Evolutionary conservation across 805 yeast genomes (phyloP).

Genomic region (Saturnispora ahearnii): DNA sequence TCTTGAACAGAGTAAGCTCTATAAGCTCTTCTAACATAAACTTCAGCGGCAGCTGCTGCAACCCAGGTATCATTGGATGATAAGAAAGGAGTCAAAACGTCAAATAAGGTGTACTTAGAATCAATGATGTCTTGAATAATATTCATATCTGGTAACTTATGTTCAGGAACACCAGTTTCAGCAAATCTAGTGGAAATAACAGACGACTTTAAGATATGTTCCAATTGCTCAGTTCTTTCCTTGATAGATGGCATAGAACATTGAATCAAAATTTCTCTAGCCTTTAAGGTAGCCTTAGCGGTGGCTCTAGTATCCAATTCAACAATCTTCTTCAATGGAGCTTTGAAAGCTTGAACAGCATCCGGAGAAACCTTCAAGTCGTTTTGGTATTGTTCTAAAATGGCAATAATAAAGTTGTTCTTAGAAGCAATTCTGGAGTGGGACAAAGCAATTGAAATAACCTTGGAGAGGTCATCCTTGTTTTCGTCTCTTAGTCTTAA

Average conservation of each 20-base stretch:
- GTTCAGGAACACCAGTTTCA: conserved; percentile 59
- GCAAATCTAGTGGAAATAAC: conserved; percentile 89
- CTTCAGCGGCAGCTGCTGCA: conserved; percentile 93
- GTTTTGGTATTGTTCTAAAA: conserved; percentile 74
- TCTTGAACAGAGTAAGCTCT: conserved; percentile 88
- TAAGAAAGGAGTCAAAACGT: conserved; percentile 88
- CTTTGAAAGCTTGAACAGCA: conserved; percentile 58
- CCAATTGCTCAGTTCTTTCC: conserved; percentile 95
- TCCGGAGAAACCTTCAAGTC: conserved; percentile 62
- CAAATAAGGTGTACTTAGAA: conserved; percentile 92
- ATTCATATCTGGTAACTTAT: conserved; percentile 73
- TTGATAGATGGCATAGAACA: conserved; percentile 93
- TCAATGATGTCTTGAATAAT: conserved; percentile 87
- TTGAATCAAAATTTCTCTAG: conserved; percentile 92
- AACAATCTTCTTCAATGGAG: conserved; percentile 67
- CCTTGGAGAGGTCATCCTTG: conserved; percentile 64
- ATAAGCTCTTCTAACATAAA: conserved; percentile 92
- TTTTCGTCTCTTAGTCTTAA: conserved; percentile 81
- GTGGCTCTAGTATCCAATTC: conserved; percentile 85
- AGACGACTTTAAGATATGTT: conserved; percentile 86
- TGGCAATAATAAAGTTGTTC: conserved; percentile 81
- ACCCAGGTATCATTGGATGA: conserved; percentile 77
- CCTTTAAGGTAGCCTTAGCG: conserved; percentile 89
- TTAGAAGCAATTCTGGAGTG: conserved; percentile 92
- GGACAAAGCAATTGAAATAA: conserved; percentile 66